These are phyloP conservation scores for Infundibulicybe gibba DNA, from an alignment of 768 basidiomycete genomes.

Conservation along the genomic window DNA sequence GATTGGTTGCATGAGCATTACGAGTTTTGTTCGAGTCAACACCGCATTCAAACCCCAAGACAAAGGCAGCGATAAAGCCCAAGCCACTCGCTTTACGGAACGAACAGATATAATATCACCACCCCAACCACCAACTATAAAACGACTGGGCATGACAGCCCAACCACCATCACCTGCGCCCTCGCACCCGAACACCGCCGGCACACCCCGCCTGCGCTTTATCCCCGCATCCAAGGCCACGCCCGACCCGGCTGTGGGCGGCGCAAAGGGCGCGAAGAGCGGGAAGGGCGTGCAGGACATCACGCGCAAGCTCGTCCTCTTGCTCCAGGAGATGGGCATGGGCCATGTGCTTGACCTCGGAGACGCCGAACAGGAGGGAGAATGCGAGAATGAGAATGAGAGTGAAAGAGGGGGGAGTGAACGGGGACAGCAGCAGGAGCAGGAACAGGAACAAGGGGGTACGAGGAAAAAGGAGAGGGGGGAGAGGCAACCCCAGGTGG, in stretches of 20 bases:
- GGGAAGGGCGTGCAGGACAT: conserved; percentile 42
- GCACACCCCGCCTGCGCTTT: conserved; percentile 5
- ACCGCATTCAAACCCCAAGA: too few relatives aligned
- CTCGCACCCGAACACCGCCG: conserved; percentile 12
- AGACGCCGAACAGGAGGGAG: conserved; percentile 29
- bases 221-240: conserved; percentile 13
- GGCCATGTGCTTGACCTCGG: conserved; percentile 26
- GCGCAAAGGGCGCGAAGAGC: conserved; percentile 28
- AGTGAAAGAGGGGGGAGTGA: conserved; percentile 20
- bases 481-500: background rate
- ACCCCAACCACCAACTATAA: too few relatives aligned
- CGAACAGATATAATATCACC: too few relatives aligned
- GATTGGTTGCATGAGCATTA: too few relatives aligned
- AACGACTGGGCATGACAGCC: too few relatives aligned
- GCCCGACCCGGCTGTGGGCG: conserved; percentile 11
- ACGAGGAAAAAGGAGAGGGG: background rate
- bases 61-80: too few relatives aligned
- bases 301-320: conserved; percentile 45
- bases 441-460: conserved; percentile 1
- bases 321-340: conserved; percentile 39
- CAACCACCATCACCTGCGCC: conserved; percentile 11
- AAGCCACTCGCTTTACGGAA: too few relatives aligned
- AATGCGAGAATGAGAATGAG: conserved; percentile 21
- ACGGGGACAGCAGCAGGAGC: conserved; percentile 4
- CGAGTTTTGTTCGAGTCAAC: too few relatives aligned